A percentile compares a stretch with the other conserved stretches of the same genome.
Evolutionary conservation across 1,139 yeast species (phyloP).

Genomic region (Debaryomycetaceae sp.): DNA sequence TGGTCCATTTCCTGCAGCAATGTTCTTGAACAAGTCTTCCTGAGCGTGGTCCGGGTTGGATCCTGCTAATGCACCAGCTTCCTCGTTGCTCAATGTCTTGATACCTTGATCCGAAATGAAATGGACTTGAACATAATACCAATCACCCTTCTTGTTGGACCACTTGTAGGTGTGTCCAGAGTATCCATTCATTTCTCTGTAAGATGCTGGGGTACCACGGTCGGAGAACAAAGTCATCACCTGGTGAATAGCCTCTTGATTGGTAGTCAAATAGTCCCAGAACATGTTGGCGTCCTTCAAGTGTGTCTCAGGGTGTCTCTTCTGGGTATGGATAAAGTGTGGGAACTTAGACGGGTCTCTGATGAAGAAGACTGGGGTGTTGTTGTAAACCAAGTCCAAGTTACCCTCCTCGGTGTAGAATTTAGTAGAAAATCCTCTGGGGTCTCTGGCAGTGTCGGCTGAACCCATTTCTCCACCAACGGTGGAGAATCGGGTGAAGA

Average conservation of each 20-base stretch:
- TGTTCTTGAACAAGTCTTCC: slow-evolving; percentile 60
- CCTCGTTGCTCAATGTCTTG: slow-evolving; percentile 51
- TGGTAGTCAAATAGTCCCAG: slow-evolving; percentile 64
- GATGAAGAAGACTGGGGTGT: slow-evolving; percentile 84
- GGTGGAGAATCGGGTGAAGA: slow-evolving; percentile 77
- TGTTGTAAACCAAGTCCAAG: slow-evolving; percentile 84
- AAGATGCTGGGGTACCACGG: slow-evolving; percentile 66
- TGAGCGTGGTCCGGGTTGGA: slow-evolving; percentile 63
- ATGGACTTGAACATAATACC: slow-evolving; percentile 66
- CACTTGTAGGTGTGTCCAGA: slow-evolving; percentile 73
- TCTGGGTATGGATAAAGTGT: slow-evolving; percentile 81
- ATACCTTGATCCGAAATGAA: slow-evolving; percentile 58
- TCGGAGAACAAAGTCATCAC: slow-evolving; percentile 60
- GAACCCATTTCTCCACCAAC: slow-evolving; percentile 88
- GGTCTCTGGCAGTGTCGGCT: slow-evolving; percentile 86
- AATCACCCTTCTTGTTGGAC: slow-evolving; percentile 62
- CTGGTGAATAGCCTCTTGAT: slow-evolving; percentile 66
- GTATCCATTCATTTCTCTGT: slow-evolving; percentile 67
- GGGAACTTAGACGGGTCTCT: slow-evolving; percentile 89
- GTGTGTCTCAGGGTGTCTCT: slow-evolving; percentile 78
- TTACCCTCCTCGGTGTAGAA: slow-evolving; percentile 87
- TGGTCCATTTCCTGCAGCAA: slow-evolving; percentile 58
- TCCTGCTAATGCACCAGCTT: slow-evolving; percentile 57
- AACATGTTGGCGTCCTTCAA: slow-evolving; percentile 73
- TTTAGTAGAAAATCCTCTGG: slow-evolving; percentile 82